These are phyloP conservation scores for Quercus parvula DNA, from an alignment of 306 rosid species.

Conservation along the genomic window DNA sequence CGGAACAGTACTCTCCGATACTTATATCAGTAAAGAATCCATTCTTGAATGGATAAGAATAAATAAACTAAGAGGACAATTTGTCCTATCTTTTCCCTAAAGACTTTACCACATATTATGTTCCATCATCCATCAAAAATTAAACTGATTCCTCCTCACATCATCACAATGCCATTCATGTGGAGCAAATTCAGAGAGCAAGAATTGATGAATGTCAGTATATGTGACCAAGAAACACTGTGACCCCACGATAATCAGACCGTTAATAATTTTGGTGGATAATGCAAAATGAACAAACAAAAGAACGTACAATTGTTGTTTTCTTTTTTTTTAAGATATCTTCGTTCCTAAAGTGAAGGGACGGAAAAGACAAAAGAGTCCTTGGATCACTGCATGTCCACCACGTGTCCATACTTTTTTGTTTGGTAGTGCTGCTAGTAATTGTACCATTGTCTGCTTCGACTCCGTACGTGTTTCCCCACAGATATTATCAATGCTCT, in stretches of 20 bases:
- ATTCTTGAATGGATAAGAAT: too few species aligned
- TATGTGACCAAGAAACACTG: neutral
- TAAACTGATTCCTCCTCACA: neutral
- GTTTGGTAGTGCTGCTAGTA: neutral
- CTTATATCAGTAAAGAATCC: too few species aligned
- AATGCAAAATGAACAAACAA: neutral
- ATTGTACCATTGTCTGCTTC: neutral
- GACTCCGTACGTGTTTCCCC: neutral
- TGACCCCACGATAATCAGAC: neutral
- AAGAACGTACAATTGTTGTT: neutral
- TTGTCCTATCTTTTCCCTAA: too few species aligned
- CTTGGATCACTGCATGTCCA: neutral
- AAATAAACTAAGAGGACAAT: too few species aligned
- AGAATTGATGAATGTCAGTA: neutral
- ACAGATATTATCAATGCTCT: neutral
- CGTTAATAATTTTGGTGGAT: neutral
- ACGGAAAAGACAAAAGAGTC: neutral
- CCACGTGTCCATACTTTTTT: slow-evolving; percentile 3
- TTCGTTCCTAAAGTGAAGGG: too few species aligned
- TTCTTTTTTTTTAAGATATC: neutral
- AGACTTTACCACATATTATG: too few species aligned
- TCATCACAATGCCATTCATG: neutral
- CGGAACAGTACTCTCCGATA: too few species aligned
- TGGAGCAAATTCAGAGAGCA: neutral
- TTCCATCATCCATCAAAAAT: too few species aligned